Evolutionary conservation across 768 basidiomycete species (phyloP), one percentile per base, ranked within the genome.

Genomic region (Amanita muscaria): DNA sequence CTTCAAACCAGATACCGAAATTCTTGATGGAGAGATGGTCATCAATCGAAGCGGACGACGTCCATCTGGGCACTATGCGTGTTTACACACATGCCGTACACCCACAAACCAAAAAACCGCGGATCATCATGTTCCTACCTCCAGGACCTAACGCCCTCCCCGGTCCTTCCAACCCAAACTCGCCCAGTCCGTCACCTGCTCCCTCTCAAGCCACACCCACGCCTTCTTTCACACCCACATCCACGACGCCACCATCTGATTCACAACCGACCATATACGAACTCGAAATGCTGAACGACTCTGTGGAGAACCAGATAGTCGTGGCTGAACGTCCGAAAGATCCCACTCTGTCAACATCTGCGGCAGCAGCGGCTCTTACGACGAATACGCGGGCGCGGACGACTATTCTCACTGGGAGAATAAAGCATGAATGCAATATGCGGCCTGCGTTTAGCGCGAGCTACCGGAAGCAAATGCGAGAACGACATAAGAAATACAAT

Each of bases 1-100:
- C 10, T 33, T 36, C 40, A 24, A 39, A 21, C 16, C 39, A 90
- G 88, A 79, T 94, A 34, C 92, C 91, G 0, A 83, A 83, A 57
- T 85, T 84, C 59, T 67, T 96, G 42, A 77, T 92, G 70, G 83
- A 89, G 51, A 74, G 83, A 25, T 97, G 92, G 92, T 66, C 79
- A n/a, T 65, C 77, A 23, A 74, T 89, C 32, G 69, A 80, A 49
- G 72, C 73, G 4, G 86, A 88, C 46, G 85, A 83, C 49, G 64
- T 86, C 3, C 83, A 89, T 49, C 75, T 96, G 1, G 93, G 89
- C 5, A 85, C 82, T 6, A 74, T 97, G 42, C 79, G 91, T 1
- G 80, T 96, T 10, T 94, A 90, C 63, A 69, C 69, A 39, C 61
- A 68, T 33, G 61, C 67, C 14, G 61, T 67, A 29, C 62, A 61